Base-by-base conservation (phyloP, 345 rosid genomes). In the Euphorbia pulcherrima region DNA sequence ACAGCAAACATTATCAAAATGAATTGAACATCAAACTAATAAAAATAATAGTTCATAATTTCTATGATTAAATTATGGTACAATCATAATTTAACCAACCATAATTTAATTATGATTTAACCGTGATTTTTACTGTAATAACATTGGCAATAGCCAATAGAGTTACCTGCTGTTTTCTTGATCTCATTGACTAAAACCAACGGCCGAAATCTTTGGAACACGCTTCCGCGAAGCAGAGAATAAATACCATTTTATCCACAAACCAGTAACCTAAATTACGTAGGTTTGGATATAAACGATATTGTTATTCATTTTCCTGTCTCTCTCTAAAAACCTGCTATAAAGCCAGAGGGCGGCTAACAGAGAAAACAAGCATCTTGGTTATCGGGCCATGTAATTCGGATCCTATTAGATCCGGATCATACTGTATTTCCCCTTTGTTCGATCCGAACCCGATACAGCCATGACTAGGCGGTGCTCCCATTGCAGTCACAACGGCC, bases 401-500 rank as follows among this genome's bases (percentile, higher is more conserved):
- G 71, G 10, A 14, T 59, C 55, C 63, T 62, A 26, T 66, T 74
- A 56, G 54, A 64, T 44, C 72, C 47, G 69, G 33, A 66, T 53
- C 52, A 5, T 27, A 41, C 5, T 5, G 11, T 17, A 57, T 57
- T 60, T 27, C 12, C 9, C 39, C 5, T 60, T 30, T 16, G 39
- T 60, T 11, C 20, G 64, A 71, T 67, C 64, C 63, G 68, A 55
- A 26, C 51, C 69, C 13, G 47, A 44, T 24, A 10, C 72, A 55
- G 44, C 65, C 37, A 76, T 76, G 79, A 67, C 79, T 1, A 54
- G 79, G 62, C 75, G 79, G 28, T 76, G 79, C 76, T 76, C 79
- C 20, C 79, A 76, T 72, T 76, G 79, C 79, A 71, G 79, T 62
- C 79, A 76, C 67, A 72, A 76, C 66, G 79, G 79, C 55, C 79